phyloP scores from a whole-genome alignment of 2,329 filamentous ascomycete genomes.

The Tolypocladium capitatum region DNA sequence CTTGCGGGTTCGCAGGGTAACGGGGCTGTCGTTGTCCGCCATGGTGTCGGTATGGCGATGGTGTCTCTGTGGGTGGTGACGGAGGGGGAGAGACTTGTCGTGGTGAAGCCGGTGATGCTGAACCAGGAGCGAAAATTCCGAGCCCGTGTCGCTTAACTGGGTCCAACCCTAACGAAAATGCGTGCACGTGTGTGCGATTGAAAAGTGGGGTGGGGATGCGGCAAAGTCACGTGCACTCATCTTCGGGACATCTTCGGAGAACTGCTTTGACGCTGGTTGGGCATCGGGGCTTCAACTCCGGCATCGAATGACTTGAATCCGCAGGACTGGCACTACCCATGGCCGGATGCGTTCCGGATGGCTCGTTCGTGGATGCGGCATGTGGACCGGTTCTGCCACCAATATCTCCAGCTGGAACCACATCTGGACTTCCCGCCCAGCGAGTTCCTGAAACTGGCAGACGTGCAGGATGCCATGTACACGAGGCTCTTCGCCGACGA shows the following conservation, averaged over 20 bases:
- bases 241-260: neutral
- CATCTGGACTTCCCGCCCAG: conserved; percentile 50
- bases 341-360: neutral
- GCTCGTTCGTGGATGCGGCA: conserved; percentile 6
- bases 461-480: conserved; percentile 55
- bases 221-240: neutral
- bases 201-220: neutral
- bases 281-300: no score
- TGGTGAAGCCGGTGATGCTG: conserved; percentile 15
- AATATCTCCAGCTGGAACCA: conserved; percentile 66
- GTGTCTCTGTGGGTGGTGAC: conserved; percentile 18
- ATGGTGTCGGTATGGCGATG: conserved; percentile 52
- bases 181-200: neutral
- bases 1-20: conserved; percentile 95
- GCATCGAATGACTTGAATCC: no score
- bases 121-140: conserved; percentile 22
- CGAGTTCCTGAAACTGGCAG: conserved; percentile 41
- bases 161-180: conserved; percentile 29
- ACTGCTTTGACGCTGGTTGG: no score
- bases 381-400: conserved; percentile 47
- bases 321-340: no score
- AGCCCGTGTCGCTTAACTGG: conserved; percentile 27
- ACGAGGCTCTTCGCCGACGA: conserved; percentile 50
- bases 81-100: conserved; percentile 16
- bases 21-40: conserved; percentile 68